Conservation (phyloP, 1,284 basidiomycete species). For the Trametes versicolor region DNA sequence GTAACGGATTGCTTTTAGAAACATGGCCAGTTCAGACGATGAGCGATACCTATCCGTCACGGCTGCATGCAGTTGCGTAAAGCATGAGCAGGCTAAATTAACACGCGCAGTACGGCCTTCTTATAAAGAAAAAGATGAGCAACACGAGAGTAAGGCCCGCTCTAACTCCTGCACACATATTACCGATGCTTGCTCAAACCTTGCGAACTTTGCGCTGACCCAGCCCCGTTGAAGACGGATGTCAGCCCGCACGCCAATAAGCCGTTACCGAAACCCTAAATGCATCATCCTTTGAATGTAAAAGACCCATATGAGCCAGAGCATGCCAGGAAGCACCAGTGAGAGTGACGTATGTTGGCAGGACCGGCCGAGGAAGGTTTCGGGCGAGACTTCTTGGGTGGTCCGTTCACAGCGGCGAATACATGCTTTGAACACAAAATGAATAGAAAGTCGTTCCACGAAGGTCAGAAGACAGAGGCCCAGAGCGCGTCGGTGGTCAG, state of each 20-base stretch:
- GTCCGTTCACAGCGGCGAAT: conserved; percentile 4
- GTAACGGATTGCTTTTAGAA: too few species aligned
- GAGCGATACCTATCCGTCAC: too few species aligned
- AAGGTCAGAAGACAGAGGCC: not conserved
- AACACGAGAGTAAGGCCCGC: not conserved
- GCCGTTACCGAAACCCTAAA: too few species aligned
- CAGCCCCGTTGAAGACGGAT: too few species aligned
- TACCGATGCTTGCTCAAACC: too few species aligned
- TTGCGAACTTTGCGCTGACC: not conserved
- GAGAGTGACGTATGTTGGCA: not conserved
- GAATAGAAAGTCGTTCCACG: not conserved
- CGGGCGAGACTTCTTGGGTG: not conserved
- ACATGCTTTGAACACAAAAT: not conserved
- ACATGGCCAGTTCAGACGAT: too few species aligned
- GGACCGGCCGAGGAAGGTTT: not conserved
- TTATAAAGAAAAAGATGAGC: too few species aligned
- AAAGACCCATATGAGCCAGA: not conserved
- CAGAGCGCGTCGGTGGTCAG: conserved; percentile 2
- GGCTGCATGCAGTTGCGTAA: too few species aligned
- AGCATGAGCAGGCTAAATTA: too few species aligned
- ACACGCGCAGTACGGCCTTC: too few species aligned
- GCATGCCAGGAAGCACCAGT: not conserved
- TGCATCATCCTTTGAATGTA: not conserved
- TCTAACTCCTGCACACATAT: not conserved
- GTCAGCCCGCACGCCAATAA: too few species aligned